Evolutionary conservation across 2,329 filamentous ascomycete species (phyloP).

Genomic region (Sodiomyces alkalinus): DNA sequence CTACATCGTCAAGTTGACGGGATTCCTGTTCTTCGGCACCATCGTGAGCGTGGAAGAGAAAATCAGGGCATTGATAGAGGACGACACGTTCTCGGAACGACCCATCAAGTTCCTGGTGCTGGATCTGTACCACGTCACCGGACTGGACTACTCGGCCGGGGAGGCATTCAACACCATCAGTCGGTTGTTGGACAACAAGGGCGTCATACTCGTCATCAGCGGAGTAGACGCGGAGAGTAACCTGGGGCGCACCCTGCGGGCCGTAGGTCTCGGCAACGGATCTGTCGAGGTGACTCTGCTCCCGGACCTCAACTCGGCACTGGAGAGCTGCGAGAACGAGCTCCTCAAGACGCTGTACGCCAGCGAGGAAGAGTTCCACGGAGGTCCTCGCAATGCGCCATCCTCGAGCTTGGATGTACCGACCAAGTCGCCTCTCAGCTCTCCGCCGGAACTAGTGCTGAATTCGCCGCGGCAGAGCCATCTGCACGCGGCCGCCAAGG

Average conservation of each 20-base stretch:
- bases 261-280: constrained; percentile 66
- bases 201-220: constrained; percentile 69
- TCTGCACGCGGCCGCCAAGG: constrained; percentile 62
- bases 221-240: constrained; percentile 63
- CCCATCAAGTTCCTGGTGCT: constrained; percentile 84
- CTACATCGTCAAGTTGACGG: constrained; percentile 78
- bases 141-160: constrained; percentile 88
- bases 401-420: constrained; percentile 35
- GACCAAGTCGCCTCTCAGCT: constrained; percentile 16
- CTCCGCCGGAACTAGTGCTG: constrained; percentile 30
- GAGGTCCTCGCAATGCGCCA: constrained; percentile 24
- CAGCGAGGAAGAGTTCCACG: constrained; percentile 44
- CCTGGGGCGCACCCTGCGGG: constrained; percentile 63
- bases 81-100: constrained; percentile 59
- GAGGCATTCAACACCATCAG: constrained; percentile 92
- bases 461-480: constrained; percentile 71
- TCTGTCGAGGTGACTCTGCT: constrained; percentile 66
- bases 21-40: constrained; percentile 96
- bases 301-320: constrained; percentile 77
- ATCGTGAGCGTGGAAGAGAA: constrained; percentile 90
- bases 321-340: constrained; percentile 92
- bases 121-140: constrained; percentile 78
- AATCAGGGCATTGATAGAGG: constrained; percentile 68
- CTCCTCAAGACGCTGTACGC: constrained; percentile 69
- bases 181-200: constrained; percentile 61